A percentile compares a stretch with the other conserved stretches of the same genome.
Evolutionary conservation across 768 basidiomycete species (phyloP).

Genomic region (Boletus tomentosulus): DNA sequence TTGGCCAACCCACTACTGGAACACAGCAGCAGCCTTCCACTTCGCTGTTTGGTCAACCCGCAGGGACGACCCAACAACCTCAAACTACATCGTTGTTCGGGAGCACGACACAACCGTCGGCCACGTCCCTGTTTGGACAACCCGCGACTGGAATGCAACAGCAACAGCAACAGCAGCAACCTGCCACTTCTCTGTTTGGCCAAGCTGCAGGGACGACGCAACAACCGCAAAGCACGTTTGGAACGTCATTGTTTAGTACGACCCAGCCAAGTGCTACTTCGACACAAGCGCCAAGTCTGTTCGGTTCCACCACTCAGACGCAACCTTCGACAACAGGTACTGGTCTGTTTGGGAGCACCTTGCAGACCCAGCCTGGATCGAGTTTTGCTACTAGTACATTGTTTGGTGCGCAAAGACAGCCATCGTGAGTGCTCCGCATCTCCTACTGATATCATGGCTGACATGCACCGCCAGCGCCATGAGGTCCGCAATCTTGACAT

Average conservation of each 20-base stretch:
- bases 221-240: conserved; percentile 27
- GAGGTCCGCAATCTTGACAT: conserved; percentile 19
- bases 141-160: conserved; percentile 32
- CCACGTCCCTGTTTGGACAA: conserved; percentile 26
- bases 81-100: conserved; percentile 30
- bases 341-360: conserved; percentile 28
- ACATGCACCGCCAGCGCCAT: conserved; percentile 13
- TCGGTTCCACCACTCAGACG: conserved; percentile 16
- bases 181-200: conserved; percentile 35
- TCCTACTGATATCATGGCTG: background rate
- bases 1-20: conserved; percentile 29
- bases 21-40: conserved; percentile 33
- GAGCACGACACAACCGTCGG: conserved; percentile 10
- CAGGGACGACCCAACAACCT: conserved; percentile 20
- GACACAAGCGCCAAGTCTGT: conserved; percentile 16
- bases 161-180: conserved; percentile 38
- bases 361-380: background rate
- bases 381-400: conserved; percentile 7
- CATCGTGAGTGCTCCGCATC: conserved; percentile 22
- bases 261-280: conserved; percentile 11
- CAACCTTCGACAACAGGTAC: conserved; percentile 16
- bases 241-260: conserved; percentile 31
- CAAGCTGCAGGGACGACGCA: conserved; percentile 24
- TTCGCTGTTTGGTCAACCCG: conserved; percentile 37
- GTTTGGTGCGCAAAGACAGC: conserved; percentile 31